Evolutionary conservation across 805 yeast genomes (phyloP).

Genomic region (Kluyveromyces siamensis): DNA sequence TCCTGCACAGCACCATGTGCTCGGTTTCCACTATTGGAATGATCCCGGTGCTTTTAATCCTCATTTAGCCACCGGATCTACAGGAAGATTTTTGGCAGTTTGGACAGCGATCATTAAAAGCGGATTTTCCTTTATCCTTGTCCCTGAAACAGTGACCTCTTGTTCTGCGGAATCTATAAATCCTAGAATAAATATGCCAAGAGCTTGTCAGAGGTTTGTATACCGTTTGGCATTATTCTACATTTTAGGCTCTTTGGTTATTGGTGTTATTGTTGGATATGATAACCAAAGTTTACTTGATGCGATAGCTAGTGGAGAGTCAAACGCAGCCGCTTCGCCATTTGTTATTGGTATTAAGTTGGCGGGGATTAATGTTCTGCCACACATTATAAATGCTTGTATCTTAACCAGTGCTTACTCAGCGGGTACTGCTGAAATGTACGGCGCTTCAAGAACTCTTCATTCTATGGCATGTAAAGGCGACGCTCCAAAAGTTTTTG

Average conservation of each 20-base stretch:
- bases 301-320: constrained; percentile 24
- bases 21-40: constrained; percentile 59
- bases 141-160: constrained; percentile 41
- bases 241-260: constrained; percentile 40
- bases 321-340: constrained; percentile 38
- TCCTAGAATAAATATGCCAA: constrained; percentile 42
- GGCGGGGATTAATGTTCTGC: constrained; percentile 40
- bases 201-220: constrained; percentile 44
- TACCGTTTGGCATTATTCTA: constrained; percentile 48
- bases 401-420: constrained; percentile 38
- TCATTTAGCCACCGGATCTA: constrained; percentile 28
- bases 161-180: constrained; percentile 40
- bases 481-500: constrained; percentile 38
- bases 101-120: constrained; percentile 45
- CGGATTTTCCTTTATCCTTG: constrained; percentile 42
- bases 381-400: constrained; percentile 40
- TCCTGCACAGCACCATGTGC: constrained; percentile 38
- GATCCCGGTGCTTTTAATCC: constrained; percentile 38
- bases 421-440: constrained; percentile 35
- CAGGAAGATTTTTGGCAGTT: constrained; percentile 43
- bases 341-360: constrained; percentile 41
- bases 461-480: constrained; percentile 35
- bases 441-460: constrained; percentile 42
- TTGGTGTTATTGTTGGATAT: constrained; percentile 51
- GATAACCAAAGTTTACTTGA: constrained; percentile 34